phyloP scores from a whole-genome alignment of 1,284 basidiomycete genomes.

The Fomitiporia mediterranea region DNA sequence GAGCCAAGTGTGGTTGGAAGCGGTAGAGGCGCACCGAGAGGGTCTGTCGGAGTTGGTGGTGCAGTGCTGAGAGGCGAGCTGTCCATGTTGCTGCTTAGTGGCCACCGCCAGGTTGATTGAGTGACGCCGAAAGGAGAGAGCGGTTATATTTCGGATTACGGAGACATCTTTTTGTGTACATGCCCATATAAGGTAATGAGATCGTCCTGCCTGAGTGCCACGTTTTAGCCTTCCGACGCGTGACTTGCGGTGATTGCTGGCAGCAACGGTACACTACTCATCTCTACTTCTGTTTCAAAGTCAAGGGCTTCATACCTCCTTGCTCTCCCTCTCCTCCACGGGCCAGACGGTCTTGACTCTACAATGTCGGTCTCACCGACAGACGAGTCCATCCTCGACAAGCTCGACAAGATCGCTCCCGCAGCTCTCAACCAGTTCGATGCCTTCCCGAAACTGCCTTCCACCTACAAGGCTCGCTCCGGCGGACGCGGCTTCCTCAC shows the following conservation, averaged over 20 bases:
- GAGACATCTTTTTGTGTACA: background rate
- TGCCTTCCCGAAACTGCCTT: constrained; percentile 86
- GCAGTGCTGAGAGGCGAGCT: background rate
- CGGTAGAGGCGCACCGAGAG: constrained; percentile 1
- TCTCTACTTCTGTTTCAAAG: constrained; percentile 8
- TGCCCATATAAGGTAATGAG: background rate
- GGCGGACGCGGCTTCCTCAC: constrained; percentile 88
- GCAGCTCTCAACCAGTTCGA: constrained; percentile 57
- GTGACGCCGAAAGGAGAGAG: no score
- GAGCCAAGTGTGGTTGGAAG: constrained; percentile 14
- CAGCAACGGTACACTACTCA: background rate
- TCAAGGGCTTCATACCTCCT: background rate
- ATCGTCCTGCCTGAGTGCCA: background rate
- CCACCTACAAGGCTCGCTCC: constrained; percentile 84
- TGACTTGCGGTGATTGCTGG: background rate
- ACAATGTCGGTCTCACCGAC: constrained; percentile 28
- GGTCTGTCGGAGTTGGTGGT: background rate
- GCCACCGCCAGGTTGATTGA: no score
- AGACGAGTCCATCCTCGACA: constrained; percentile 43
- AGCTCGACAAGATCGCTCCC: constrained; percentile 55
- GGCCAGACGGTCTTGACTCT: constrained; percentile 23
- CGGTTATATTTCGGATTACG: no score
- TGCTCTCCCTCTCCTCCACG: background rate
- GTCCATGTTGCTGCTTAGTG: no score
- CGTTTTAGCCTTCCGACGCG: constrained; percentile 2